Evolutionary conservation across 1,139 yeast genomes (phyloP).

Genomic region (Kluyveromyces sp.): DNA sequence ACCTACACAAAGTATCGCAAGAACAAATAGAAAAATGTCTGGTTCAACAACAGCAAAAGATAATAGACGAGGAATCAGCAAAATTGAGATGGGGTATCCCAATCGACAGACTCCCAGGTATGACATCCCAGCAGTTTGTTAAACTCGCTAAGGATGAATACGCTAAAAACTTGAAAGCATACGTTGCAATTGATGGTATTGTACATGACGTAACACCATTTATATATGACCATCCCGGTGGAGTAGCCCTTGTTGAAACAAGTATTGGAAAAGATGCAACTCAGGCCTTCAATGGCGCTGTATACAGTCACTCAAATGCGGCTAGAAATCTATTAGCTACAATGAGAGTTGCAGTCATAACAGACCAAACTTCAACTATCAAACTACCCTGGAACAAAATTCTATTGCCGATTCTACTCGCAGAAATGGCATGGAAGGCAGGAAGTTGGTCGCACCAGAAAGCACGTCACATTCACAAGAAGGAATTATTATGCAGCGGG

Average conservation of each 20-base stretch:
- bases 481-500: constrained; percentile 35
- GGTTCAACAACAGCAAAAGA: constrained; percentile 58
- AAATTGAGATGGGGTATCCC: constrained; percentile 74
- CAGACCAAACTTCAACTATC: constrained; percentile 76
- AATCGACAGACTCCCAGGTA: constrained; percentile 54
- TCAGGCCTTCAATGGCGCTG: constrained; percentile 66
- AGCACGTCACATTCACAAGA: constrained; percentile 43
- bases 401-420: constrained; percentile 48
- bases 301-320: constrained; percentile 66
- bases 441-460: constrained; percentile 50
- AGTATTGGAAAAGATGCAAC: constrained; percentile 70
- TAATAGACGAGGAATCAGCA: constrained; percentile 51
- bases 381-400: constrained; percentile 50
- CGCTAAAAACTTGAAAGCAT: constrained; percentile 29
- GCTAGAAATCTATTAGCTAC: constrained; percentile 65
- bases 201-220: constrained; percentile 71
- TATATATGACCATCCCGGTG: constrained; percentile 69
- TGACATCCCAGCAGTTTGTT: constrained; percentile 45
- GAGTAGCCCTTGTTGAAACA: constrained; percentile 49
- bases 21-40: constrained; percentile 48
- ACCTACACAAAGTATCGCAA: constrained; percentile 36
- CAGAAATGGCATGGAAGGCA: constrained; percentile 42
- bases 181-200: constrained; percentile 46
- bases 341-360: constrained; percentile 65
- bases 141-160: constrained; percentile 31